These are phyloP conservation scores for Termitomyces eurrhizus DNA, from an alignment of 768 basidiomycete species.

Conservation along the genomic window DNA sequence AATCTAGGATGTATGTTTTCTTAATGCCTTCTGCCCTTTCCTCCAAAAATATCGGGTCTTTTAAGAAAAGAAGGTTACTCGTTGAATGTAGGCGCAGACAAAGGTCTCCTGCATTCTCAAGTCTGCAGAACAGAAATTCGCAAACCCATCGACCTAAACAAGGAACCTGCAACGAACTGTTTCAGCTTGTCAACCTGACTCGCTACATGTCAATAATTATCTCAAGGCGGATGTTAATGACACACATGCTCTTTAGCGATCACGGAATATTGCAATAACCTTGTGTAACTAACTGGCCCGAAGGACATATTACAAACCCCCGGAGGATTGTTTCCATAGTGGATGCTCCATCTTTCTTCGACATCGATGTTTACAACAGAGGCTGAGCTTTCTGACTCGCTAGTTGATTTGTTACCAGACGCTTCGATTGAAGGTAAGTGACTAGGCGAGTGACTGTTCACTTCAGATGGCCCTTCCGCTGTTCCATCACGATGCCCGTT, in stretches of 20 bases:
- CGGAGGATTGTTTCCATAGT: conserved; percentile 34
- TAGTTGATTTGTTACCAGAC: conserved; percentile 6
- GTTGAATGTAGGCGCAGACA: conserved; percentile 40
- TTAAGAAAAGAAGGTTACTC: conserved; percentile 41
- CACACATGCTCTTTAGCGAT: conserved; percentile 8
- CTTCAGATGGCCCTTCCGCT: background rate
- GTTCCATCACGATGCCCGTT: background rate
- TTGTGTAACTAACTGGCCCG: conserved; percentile 21
- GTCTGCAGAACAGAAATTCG: conserved; percentile 20
- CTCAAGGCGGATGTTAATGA: background rate
- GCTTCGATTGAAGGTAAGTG: conserved; percentile 2
- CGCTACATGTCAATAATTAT: background rate
- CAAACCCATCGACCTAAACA: background rate
- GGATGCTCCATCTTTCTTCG: conserved; percentile 33
- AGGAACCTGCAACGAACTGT: conserved; percentile 17
- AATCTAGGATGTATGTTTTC: conserved; percentile 48
- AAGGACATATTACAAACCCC: conserved; percentile 25
- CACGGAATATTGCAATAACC: conserved; percentile 5
- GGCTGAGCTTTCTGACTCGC: conserved; percentile 3
- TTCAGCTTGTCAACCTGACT: conserved; percentile 21
- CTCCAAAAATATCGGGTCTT: conserved; percentile 55
- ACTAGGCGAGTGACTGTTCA: background rate
- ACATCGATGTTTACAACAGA: background rate
- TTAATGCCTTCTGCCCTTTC: conserved; percentile 21
- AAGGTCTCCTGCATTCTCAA: conserved; percentile 32